Conservation (phyloP, 306 rosid genomes). For the Hylodesmum podocarpum region DNA sequence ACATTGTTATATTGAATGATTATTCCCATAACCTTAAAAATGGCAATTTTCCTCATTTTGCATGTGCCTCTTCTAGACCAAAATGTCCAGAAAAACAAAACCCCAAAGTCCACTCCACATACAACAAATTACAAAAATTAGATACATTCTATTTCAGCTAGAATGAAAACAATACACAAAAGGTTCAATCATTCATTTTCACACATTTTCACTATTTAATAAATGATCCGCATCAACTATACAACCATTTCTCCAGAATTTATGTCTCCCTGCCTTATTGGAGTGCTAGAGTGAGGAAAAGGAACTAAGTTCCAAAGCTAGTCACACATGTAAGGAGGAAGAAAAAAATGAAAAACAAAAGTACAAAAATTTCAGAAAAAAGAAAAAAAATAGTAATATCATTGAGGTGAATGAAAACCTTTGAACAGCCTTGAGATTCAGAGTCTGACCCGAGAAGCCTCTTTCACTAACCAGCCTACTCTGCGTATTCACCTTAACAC, state of each 20-base stretch:
- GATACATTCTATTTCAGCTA: not conserved
- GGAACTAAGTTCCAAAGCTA: not conserved
- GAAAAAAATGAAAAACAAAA: not conserved
- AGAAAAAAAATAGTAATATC: not conserved
- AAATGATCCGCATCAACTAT: not conserved
- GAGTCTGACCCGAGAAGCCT: slow-evolving; percentile 24
- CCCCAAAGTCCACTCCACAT: not conserved
- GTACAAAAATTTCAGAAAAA: not conserved
- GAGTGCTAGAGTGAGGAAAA: not conserved
- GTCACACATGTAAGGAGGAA: not conserved
- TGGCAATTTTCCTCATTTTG: not conserved
- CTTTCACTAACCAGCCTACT: slow-evolving; percentile 31
- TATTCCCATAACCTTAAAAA: not conserved
- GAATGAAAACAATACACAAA: not conserved
- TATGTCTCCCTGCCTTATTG: not conserved
- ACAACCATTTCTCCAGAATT: not conserved
- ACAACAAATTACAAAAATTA: not conserved
- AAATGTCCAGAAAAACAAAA: not conserved
- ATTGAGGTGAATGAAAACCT: slow-evolving; percentile 45
- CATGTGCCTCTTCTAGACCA: not conserved
- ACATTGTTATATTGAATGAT: not conserved
- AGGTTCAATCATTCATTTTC: not conserved
- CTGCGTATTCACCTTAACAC: slow-evolving; percentile 50
- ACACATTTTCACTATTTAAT: not conserved
- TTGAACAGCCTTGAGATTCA: slow-evolving; percentile 29